Conservation (phyloP, 306 rosid species). For the Herpetospermum pedunculosum region DNA sequence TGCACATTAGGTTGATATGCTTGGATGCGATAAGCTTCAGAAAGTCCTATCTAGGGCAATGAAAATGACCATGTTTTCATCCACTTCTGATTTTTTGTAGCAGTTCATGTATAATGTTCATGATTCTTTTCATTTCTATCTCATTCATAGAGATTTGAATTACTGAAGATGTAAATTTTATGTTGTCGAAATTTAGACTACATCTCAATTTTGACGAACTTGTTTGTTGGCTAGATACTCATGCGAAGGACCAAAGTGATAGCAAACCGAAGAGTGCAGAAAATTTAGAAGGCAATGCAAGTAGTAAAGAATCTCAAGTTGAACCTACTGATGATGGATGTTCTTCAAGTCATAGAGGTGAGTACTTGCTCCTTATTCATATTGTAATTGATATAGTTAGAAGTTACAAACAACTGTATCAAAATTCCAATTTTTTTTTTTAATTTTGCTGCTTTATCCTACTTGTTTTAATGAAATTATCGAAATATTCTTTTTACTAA, state of each 20-base stretch:
- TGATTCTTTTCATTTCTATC: background rate
- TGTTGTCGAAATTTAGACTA: background rate
- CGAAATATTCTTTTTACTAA: background rate
- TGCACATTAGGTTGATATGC: background rate
- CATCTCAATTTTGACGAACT: background rate
- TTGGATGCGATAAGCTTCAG: background rate
- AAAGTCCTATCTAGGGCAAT: background rate
- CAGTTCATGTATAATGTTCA: background rate
- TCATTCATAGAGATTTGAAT: background rate
- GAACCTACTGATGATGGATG: slow-evolving; percentile 34
- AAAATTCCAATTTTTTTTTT: too few species aligned
- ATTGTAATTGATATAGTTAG: background rate
- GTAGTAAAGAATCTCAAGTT: slow-evolving; percentile 28
- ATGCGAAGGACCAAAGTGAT: slow-evolving; percentile 32
- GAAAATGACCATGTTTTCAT: background rate
- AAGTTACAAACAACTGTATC: background rate
- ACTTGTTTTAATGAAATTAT: background rate
- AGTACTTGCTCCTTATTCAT: background rate
- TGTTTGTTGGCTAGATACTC: slow-evolving; percentile 32
- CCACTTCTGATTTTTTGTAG: background rate
- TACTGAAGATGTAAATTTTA: background rate
- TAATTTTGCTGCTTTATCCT: background rate
- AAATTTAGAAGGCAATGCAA: slow-evolving; percentile 32
- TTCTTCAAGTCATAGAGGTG: slow-evolving; percentile 42
- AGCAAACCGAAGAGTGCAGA: slow-evolving; percentile 28